A percentile compares a stretch with the other conserved stretches of the same genome.
phyloP scores from a whole-genome alignment of 371 early-diverging fungal species.

The Smittium mucronatum region DNA sequence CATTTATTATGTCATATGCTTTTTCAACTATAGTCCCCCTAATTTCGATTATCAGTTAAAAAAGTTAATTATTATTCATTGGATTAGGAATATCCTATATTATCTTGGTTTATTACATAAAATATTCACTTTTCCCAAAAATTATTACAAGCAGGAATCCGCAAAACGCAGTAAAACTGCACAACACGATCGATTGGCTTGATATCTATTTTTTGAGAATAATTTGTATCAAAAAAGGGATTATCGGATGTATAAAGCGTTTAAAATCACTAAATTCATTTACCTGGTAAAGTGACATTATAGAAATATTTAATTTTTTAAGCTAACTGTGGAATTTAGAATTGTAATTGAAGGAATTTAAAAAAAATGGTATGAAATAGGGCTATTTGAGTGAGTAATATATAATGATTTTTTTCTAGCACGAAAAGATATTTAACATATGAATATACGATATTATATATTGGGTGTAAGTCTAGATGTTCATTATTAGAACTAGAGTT shows the following conservation, averaged over 20 bases:
- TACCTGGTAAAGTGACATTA: not conserved
- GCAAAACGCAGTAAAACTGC: slow-evolving; percentile 5
- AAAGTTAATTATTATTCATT: too few relatives aligned
- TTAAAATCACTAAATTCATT: not conserved
- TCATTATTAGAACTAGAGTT: too few relatives aligned
- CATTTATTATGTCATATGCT: slow-evolving; percentile 1
- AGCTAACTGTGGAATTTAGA: not conserved
- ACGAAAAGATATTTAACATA: too few relatives aligned
- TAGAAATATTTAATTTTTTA: not conserved
- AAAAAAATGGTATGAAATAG: too few relatives aligned
- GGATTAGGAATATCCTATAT: not conserved
- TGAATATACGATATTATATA: too few relatives aligned
- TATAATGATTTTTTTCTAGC: too few relatives aligned
- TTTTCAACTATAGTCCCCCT: slow-evolving; percentile 9
- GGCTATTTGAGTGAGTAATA: too few relatives aligned
- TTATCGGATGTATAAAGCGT: not conserved
- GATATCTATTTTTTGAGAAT: not conserved
- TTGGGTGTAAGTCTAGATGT: too few relatives aligned
- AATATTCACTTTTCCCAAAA: slow-evolving; percentile 11
- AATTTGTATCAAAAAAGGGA: not conserved
- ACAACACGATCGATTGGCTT: not conserved
- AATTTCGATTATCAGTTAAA: too few relatives aligned
- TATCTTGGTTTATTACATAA: not conserved
- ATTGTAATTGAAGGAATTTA: not conserved
- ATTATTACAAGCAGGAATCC: not conserved